phyloP scores from a whole-genome alignment of 306 rosid species.

The Pterocarpus macrocarpus region DNA sequence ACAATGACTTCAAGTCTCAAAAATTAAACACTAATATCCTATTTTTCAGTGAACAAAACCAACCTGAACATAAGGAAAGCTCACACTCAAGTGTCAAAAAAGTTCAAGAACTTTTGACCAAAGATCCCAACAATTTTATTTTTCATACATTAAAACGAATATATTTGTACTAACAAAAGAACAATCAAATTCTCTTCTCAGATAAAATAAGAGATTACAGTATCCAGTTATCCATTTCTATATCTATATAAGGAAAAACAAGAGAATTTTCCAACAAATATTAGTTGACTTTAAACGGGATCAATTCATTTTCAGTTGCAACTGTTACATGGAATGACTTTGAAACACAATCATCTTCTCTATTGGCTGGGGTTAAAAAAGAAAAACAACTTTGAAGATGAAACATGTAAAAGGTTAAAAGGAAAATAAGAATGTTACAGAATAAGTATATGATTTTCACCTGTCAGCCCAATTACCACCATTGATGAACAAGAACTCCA shows the following conservation, averaged over 20 bases:
- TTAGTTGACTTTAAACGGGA: conserved; percentile 32
- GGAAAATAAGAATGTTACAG: conserved; percentile 46
- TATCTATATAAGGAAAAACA: conserved; percentile 29
- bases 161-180: not conserved
- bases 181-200: conserved; percentile 14
- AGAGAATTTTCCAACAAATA: conserved; percentile 19
- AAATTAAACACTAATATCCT: not conserved
- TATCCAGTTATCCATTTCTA: conserved; percentile 23
- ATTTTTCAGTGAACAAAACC: not conserved
- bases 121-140: conserved; percentile 1
- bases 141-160: not conserved
- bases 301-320: conserved; percentile 57
- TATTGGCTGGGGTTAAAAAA: conserved; percentile 7
- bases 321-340: conserved; percentile 50
- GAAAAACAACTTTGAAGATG: not conserved
- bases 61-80: conserved; percentile 12
- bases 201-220: conserved; percentile 7
- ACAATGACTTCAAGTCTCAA: conserved; percentile 8
- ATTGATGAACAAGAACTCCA: conserved; percentile 97
- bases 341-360: conserved; percentile 44
- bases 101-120: not conserved
- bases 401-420: conserved; percentile 38
- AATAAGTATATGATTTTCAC: conserved; percentile 26
- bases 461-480: conserved; percentile 71
- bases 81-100: conserved; percentile 21